Evolutionary conservation across 2,329 filamentous ascomycete genomes (phyloP).

Genomic region (Aspergillus bombycis): DNA sequence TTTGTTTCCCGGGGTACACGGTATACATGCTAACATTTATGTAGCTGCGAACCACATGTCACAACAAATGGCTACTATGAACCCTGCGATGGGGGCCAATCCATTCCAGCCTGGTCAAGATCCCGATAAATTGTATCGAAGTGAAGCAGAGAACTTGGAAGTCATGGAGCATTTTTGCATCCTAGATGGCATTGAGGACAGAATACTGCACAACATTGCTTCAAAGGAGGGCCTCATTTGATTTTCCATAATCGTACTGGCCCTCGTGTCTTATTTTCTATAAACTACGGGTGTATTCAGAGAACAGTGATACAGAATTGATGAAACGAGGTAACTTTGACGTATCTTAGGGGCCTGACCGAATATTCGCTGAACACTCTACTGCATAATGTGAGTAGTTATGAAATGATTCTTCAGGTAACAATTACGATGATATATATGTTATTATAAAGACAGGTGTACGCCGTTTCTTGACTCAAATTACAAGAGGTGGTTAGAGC

Average conservation of each 20-base stretch:
- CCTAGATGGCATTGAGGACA: constrained; percentile 82
- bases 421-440: background rate
- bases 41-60: constrained; percentile 90
- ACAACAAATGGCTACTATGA: constrained; percentile 79
- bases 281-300: background rate
- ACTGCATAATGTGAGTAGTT: background rate
- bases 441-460: too few species aligned
- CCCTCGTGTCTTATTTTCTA: background rate
- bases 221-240: constrained; percentile 17
- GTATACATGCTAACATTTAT: background rate
- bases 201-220: constrained; percentile 64
- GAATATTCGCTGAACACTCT: background rate
- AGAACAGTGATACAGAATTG: background rate
- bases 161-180: constrained; percentile 94
- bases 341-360: too few species aligned
- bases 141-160: constrained; percentile 91
- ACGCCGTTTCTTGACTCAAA: background rate
- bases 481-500: background rate
- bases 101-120: constrained; percentile 93
- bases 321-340: background rate
- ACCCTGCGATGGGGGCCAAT: constrained; percentile 64
- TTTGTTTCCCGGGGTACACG: constrained; percentile 1
- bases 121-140: constrained; percentile 91
- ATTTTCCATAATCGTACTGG: background rate
- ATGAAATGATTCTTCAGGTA: background rate